These are phyloP conservation scores for Podila epicladia DNA, from an alignment of 192 early-diverging fungal genomes.

Conservation along the genomic window DNA sequence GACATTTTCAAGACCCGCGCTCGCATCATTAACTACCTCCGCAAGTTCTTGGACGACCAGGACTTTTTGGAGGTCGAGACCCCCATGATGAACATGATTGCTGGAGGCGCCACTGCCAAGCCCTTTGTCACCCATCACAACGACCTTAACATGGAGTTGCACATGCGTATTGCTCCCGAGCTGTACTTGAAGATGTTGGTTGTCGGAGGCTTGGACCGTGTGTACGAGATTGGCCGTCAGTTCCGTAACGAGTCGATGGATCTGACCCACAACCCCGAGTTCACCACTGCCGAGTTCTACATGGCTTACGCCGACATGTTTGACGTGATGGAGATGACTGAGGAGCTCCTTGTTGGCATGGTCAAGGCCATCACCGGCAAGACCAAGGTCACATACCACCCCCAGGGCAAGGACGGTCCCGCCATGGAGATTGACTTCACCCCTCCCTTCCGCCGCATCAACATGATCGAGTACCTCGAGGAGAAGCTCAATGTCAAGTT, in stretches of 20 bases:
- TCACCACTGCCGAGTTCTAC: slow-evolving; percentile 99
- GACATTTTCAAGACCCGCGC: slow-evolving; percentile 94
- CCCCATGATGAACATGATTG: slow-evolving; percentile 99
- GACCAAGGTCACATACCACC: slow-evolving; percentile 96
- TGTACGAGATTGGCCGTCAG: slow-evolving; percentile 99
- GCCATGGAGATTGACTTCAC: slow-evolving; percentile 93
- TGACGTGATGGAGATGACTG: slow-evolving; percentile 97
- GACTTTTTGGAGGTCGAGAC: slow-evolving; percentile 99
- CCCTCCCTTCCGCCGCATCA: slow-evolving; percentile 93
- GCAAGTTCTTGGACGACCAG: slow-evolving; percentile 92
- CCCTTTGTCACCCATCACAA: slow-evolving; percentile 99
- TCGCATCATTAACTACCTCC: slow-evolving; percentile 96
- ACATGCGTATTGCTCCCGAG: slow-evolving; percentile 99
- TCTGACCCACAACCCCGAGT: slow-evolving; percentile 99
- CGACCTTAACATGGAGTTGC: slow-evolving; percentile 97
- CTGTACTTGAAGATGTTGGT: slow-evolving; percentile 98
- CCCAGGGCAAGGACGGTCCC: slow-evolving; percentile 82
- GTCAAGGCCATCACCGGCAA: slow-evolving; percentile 91
- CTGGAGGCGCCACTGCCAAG: slow-evolving; percentile 98
- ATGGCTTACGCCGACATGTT: slow-evolving; percentile 99
- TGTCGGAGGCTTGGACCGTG: slow-evolving; percentile 97
- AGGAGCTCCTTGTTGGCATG: slow-evolving; percentile 87
- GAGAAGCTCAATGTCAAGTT: slow-evolving; percentile 90
- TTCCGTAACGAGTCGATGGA: slow-evolving; percentile 99
- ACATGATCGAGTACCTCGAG: slow-evolving; percentile 95